Base-by-base conservation (phyloP, 2,329 filamentous ascomycete species). In the Tolypocladium tropicale region DNA sequence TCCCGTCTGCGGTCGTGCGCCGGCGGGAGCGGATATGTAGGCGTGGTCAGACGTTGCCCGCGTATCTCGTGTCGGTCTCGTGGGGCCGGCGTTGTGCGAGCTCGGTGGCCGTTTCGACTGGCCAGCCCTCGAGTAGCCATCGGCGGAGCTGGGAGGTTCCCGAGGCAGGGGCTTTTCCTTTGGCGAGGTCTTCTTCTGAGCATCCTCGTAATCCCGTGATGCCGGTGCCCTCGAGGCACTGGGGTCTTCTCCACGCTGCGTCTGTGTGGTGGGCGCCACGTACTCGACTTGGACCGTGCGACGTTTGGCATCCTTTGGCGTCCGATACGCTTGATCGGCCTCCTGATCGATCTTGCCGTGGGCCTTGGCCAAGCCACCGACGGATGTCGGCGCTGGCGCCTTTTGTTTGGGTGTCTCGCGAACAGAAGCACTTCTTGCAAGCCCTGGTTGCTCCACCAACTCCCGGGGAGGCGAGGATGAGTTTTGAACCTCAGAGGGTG, bases 231-330 rank as follows among this genome's bases (percentile, higher is more conserved):
- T 64, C 12, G 67, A 57, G 43, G 62, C 53, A 9, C 61, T 57
- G 2, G 61, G 60, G 12, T 72, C 67, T 60, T 70, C 59, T 67
- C 88, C 90, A 61, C 93, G 83, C 59, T 86, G 81, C 0, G 93
- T 96, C 67, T 93, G 85, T 6, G 90, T 95, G 30, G 86, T 85
- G 28, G 94, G 94, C 23, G 92, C 89, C 56, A 97, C 94, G 71
- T 99, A 99, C 75, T 99, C 94, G 59, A 99, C 89, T 73, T 99
- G 94, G 0, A 99, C 90, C 0, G 94, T 99, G 64, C 92, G 84
- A 56, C 94, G 85, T 74, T 97, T 97, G 65, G 88, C 88, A 68
- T 96, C 92, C 62, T 91, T 87, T 69, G 89, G 88, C 46, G 83
- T 80, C 65, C 85, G 85, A 6, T 72, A 64, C 36, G 69, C 66